Conservation (phyloP, 495 filamentous ascomycete species). For the Emericellopsis terricola region DNA sequence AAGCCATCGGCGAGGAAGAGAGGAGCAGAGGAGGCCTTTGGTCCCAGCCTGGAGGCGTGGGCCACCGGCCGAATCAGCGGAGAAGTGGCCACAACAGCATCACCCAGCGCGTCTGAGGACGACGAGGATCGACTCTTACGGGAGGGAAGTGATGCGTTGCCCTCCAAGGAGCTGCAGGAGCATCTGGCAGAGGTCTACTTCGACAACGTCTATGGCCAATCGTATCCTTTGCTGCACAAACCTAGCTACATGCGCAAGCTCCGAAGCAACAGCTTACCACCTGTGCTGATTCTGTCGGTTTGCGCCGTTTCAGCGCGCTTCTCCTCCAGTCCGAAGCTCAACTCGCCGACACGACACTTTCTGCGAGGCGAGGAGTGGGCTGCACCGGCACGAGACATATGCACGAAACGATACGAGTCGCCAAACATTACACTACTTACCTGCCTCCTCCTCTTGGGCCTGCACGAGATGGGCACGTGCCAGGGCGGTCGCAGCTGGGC, state of each 20-base stretch:
- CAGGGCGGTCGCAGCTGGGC: constrained; percentile 94
- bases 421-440: constrained; percentile 93
- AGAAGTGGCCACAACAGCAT: constrained; percentile 7
- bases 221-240: constrained; percentile 90
- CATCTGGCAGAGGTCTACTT: constrained; percentile 93
- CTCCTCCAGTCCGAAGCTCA: constrained; percentile 82
- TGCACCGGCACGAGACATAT: constrained; percentile 62
- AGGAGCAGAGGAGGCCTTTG: constrained; percentile 76
- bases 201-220: constrained; percentile 88
- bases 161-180: constrained; percentile 78
- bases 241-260: constrained; percentile 87
- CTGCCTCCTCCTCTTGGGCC: constrained; percentile 66
- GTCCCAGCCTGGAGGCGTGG: constrained; percentile 68
- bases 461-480: constrained; percentile 94
- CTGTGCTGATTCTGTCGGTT: constrained; percentile 76
- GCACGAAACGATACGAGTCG: constrained; percentile 72
- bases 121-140: constrained; percentile 57
- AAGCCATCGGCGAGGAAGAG: constrained; percentile 54
- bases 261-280: constrained; percentile 43
- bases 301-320: constrained; percentile 89
- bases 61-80: constrained; percentile 30
- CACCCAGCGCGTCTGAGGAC: constrained; percentile 41
- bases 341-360: constrained; percentile 58
- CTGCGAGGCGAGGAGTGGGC: constrained; percentile 86
- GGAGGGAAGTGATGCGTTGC: constrained; percentile 71